Conservation (phyloP, 768 basidiomycete genomes). For the Paxillus involutus region DNA sequence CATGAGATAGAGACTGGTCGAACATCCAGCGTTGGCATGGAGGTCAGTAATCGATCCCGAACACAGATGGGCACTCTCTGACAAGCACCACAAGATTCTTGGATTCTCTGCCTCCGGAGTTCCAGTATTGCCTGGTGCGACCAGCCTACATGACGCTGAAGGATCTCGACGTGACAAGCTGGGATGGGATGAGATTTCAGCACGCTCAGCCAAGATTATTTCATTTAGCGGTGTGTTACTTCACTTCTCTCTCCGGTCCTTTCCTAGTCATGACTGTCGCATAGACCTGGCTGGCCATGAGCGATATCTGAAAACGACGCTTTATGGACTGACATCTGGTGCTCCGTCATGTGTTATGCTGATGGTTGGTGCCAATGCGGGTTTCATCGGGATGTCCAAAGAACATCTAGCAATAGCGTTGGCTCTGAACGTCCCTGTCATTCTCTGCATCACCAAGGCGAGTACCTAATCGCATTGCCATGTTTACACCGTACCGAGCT, state of each 20-base stretch:
- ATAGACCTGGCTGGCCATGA: constrained; percentile 95
- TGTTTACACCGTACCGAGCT: constrained; percentile 1
- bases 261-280: not conserved
- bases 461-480: constrained; percentile 1
- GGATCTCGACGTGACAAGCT: constrained; percentile 80
- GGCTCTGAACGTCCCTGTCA: constrained; percentile 89
- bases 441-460: constrained; percentile 94
- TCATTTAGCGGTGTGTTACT: constrained; percentile 75
- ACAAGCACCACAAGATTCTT: constrained; percentile 57
- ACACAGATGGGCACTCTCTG: not conserved
- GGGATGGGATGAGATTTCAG: constrained; percentile 94
- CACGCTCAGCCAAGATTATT: constrained; percentile 86
- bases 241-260: not conserved
- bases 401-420: constrained; percentile 96
- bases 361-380: constrained; percentile 95
- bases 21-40: constrained; percentile 96
- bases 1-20: constrained; percentile 96
- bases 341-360: constrained; percentile 90
- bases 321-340: constrained; percentile 93
- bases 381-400: constrained; percentile 89
- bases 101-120: constrained; percentile 79
- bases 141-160: constrained; percentile 57
- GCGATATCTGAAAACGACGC: constrained; percentile 86
- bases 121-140: constrained; percentile 73
- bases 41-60: constrained; percentile 51